These are phyloP conservation scores for Auriscalpium microsporum DNA, from an alignment of 768 basidiomycete species.

Conservation along the genomic window DNA sequence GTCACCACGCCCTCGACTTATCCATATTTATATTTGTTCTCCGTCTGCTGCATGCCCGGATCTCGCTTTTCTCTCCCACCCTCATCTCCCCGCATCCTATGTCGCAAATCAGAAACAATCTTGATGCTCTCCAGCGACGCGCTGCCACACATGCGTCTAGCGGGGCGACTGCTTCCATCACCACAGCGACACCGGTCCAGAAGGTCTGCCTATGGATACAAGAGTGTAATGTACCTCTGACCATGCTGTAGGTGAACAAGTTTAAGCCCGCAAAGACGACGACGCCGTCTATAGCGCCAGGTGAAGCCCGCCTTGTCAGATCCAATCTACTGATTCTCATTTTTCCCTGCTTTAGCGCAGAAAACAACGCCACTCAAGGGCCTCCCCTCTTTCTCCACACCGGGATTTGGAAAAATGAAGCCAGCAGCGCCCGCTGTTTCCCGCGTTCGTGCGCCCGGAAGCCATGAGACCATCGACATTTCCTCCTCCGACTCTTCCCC, in stretches of 20 bases:
- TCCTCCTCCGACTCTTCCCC: constrained; percentile 2
- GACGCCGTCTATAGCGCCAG: neutral
- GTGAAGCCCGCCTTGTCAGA: neutral
- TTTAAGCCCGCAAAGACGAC: constrained; percentile 14
- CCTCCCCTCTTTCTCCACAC: constrained; percentile 2
- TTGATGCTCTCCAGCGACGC: constrained; percentile 12
- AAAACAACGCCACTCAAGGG: neutral
- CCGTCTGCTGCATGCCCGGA: no score
- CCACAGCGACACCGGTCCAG: constrained; percentile 2
- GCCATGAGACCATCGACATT: constrained; percentile 11
- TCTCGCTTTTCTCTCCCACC: neutral
- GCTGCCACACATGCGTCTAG: neutral
- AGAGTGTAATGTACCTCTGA: neutral
- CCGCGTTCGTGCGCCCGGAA: neutral
- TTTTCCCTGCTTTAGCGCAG: neutral
- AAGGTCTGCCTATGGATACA: constrained; percentile 1
- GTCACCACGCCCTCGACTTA: no score
- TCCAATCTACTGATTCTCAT: neutral
- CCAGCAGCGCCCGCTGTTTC: neutral
- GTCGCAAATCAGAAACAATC: constrained; percentile 17
- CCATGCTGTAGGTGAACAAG: constrained; percentile 5
- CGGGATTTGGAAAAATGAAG: constrained; percentile 7
- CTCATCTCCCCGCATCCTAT: constrained; percentile 1
- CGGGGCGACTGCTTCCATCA: neutral
- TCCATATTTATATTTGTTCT: no score